A percentile compares a stretch with the other conserved stretches of the same genome.
Conservation (phyloP, 805 yeast genomes). For the Nakazawaea ambrosiae region DNA sequence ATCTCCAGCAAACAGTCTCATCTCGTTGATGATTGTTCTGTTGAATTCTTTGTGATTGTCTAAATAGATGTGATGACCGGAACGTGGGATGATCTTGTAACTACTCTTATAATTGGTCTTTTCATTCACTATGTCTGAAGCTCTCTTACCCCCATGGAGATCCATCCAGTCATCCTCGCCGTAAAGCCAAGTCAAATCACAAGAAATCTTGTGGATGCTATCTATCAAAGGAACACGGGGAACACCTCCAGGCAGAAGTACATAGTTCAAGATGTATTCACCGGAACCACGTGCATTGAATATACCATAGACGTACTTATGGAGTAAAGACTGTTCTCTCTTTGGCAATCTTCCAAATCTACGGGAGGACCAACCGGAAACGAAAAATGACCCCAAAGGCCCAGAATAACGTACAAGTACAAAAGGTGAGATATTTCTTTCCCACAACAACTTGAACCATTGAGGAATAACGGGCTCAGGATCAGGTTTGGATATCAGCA, state of each 20-base stretch:
- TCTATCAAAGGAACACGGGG: conserved; percentile 69
- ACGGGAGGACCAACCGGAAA: conserved; percentile 84
- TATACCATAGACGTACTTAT: conserved; percentile 73
- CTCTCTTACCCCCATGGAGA: conserved; percentile 35
- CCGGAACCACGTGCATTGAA: conserved; percentile 89
- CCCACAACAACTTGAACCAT: conserved; percentile 82
- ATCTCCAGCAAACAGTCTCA: neutral
- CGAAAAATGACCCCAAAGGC: conserved; percentile 75
- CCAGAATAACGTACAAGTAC: conserved; percentile 70
- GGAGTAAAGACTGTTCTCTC: conserved; percentile 47
- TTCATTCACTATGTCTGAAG: conserved; percentile 29
- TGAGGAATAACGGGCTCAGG: conserved; percentile 48
- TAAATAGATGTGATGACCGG: conserved; percentile 77
- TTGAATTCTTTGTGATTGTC: conserved; percentile 58
- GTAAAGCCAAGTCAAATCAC: conserved; percentile 75
- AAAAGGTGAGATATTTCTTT: conserved; percentile 74
- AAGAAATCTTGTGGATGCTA: conserved; percentile 42
- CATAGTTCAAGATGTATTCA: conserved; percentile 80
- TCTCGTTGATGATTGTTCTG: conserved; percentile 26
- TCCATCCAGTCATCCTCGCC: conserved; percentile 75
- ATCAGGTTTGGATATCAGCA: conserved; percentile 59
- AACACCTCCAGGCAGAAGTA: conserved; percentile 86
- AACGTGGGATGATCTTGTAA: conserved; percentile 33
- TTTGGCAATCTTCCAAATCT: conserved; percentile 57
- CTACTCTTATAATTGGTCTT: conserved; percentile 16